Conservation (phyloP, 2,329 filamentous ascomycete species). For the Pestalotiopsis sp. region DNA sequence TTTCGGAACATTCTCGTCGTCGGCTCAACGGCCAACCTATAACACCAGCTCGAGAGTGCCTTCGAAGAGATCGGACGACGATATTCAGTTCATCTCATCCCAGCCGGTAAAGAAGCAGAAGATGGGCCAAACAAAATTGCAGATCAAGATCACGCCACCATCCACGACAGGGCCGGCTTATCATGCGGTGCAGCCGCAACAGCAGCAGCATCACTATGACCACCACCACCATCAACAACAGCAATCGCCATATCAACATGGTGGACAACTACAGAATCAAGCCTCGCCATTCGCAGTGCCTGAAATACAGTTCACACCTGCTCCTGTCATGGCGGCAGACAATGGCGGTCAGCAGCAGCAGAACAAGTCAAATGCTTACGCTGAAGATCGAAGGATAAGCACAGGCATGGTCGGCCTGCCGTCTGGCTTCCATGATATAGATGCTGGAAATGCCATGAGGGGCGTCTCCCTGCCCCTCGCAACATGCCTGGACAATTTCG, state of each 20-base stretch:
- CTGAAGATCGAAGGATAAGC: constrained; percentile 29
- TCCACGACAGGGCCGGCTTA: background rate
- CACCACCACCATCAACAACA: background rate
- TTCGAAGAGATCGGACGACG: constrained; percentile 39
- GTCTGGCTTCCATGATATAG: constrained; percentile 28
- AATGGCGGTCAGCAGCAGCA: background rate
- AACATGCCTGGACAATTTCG: constrained; percentile 31
- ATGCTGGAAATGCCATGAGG: constrained; percentile 29
- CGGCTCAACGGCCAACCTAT: background rate
- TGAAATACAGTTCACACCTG: background rate
- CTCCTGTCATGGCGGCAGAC: background rate
- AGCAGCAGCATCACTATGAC: background rate
- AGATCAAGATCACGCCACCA: constrained; percentile 1
- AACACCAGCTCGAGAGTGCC: constrained; percentile 13
- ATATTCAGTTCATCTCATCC: constrained; percentile 47
- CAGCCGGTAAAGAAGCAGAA: constrained; percentile 44
- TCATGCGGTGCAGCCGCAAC: background rate
- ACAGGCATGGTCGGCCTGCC: constrained; percentile 33
- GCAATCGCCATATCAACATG: background rate
- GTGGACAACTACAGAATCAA: background rate
- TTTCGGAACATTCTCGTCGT: background rate
- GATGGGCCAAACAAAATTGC: constrained; percentile 21
- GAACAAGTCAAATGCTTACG: background rate
- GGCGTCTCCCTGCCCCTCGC: constrained; percentile 35
- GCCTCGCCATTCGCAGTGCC: background rate